phyloP scores from a whole-genome alignment of 345 rosid genomes.

The Linum usitatissimum region DNA sequence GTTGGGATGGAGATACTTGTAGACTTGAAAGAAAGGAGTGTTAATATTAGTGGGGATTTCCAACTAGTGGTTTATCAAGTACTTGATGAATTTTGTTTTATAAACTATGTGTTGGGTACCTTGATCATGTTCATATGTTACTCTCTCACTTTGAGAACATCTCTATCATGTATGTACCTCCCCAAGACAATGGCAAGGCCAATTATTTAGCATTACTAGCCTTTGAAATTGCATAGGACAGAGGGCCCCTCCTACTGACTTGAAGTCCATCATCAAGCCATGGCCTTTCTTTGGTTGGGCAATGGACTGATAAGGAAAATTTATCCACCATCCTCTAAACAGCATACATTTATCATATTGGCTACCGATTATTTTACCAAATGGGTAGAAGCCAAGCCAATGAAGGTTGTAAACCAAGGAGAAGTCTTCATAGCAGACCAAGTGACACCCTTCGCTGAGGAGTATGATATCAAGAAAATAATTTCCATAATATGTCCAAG shows the following conservation, averaged over 20 bases:
- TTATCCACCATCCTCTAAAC: not conserved
- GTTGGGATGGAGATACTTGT: not conserved
- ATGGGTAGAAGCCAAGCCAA: not conserved
- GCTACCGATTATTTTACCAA: slow-evolving; percentile 6
- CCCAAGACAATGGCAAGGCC: not conserved
- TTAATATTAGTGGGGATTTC: not conserved
- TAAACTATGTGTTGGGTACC: not conserved
- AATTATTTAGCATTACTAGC: not conserved
- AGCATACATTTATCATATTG: not conserved
- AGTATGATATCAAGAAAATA: not conserved
- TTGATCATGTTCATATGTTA: not conserved
- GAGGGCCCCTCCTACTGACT: not conserved
- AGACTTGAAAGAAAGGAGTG: not conserved
- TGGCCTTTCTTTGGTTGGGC: slow-evolving; percentile 1
- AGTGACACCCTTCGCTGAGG: not conserved
- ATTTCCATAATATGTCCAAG: not conserved
- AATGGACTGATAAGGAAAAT: slow-evolving; percentile 1
- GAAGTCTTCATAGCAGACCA: not conserved
- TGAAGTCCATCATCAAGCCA: not conserved
- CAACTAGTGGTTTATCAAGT: not conserved
- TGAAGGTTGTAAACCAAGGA: not conserved
- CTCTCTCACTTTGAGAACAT: not conserved
- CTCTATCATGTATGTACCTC: not conserved
- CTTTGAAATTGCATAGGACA: not conserved
- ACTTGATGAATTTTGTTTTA: not conserved